phyloP scores from a whole-genome alignment of 805 yeast genomes.

The Kodamaea restingae region DNA sequence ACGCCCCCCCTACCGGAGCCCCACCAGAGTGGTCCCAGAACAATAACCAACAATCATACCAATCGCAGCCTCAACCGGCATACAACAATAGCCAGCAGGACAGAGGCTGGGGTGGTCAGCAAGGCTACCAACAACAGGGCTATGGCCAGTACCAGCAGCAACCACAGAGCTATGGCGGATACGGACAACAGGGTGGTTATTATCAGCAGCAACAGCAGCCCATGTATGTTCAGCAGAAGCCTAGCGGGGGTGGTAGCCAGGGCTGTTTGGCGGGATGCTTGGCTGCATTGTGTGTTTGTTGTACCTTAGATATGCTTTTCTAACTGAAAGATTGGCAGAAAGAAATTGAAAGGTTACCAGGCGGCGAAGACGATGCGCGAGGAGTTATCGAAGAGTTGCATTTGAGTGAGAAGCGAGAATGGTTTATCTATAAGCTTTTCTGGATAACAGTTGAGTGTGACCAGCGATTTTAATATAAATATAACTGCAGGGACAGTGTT shows the following conservation, averaged over 20 bases:
- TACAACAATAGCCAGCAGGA: conserved; percentile 14
- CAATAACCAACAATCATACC: conserved; percentile 10
- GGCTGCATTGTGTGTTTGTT: conserved; percentile 40
- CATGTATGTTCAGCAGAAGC: conserved; percentile 40
- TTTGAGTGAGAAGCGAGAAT: too few species aligned
- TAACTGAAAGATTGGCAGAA: too few species aligned
- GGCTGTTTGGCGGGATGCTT: conserved; percentile 37
- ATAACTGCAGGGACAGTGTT: too few species aligned
- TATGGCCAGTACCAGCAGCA: conserved; percentile 9
- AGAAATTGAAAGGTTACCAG: too few species aligned
- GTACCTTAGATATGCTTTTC: conserved; percentile 28
- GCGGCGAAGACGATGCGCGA: too few species aligned
- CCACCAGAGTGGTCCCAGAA: conserved; percentile 24
- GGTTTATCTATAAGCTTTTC: too few species aligned
- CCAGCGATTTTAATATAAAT: too few species aligned
- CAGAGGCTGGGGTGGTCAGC: conserved; percentile 19
- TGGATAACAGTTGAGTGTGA: too few species aligned
- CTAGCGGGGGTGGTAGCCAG: conserved; percentile 18
- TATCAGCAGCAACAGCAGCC: conserved; percentile 43
- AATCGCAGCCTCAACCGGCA: conserved; percentile 13
- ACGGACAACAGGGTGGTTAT: conserved; percentile 25
- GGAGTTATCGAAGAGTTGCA: too few species aligned
- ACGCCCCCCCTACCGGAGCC: conserved; percentile 25
- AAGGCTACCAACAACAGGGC: conserved; percentile 12
- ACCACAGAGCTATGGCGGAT: conserved; percentile 18